Evolutionary conservation across 257 asterid species (phyloP).

Genomic region (Solanum lycopersicoides): DNA sequence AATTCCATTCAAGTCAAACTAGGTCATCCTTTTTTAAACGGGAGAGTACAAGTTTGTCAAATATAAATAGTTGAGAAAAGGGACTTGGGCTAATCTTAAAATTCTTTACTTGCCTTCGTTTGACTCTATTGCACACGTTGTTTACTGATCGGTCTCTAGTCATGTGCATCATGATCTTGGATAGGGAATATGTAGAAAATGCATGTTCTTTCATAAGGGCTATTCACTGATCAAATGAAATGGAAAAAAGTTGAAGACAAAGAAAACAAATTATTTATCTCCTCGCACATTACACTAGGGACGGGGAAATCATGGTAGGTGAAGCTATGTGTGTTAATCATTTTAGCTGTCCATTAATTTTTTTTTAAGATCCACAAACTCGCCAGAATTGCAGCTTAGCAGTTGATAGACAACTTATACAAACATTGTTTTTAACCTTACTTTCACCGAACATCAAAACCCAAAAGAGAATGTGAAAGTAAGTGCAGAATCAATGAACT

Average conservation of each 20-base stretch:
- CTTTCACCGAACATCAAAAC: neutral
- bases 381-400: neutral
- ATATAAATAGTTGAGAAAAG: too few relatives aligned
- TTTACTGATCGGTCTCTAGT: neutral
- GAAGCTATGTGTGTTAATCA: neutral
- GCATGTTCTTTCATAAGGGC: neutral
- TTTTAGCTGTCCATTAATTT: neutral
- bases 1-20: too few relatives aligned
- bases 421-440: neutral
- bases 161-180: neutral
- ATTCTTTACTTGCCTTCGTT: constrained; percentile 4
- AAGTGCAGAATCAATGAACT: neutral
- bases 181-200: neutral
- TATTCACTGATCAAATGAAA: neutral
- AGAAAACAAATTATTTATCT: neutral
- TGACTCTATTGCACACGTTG: neutral
- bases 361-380: neutral
- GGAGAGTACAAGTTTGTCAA: too few relatives aligned
- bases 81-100: too few relatives aligned
- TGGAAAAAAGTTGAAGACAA: neutral
- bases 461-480: neutral
- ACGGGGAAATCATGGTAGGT: neutral
- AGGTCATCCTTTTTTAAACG: too few relatives aligned
- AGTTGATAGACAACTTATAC: neutral
- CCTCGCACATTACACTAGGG: neutral